A percentile compares a stretch with the other conserved stretches of the same genome.
Evolutionary conservation across 345 rosid species (phyloP).

Genomic region (Ceriops decandra): DNA sequence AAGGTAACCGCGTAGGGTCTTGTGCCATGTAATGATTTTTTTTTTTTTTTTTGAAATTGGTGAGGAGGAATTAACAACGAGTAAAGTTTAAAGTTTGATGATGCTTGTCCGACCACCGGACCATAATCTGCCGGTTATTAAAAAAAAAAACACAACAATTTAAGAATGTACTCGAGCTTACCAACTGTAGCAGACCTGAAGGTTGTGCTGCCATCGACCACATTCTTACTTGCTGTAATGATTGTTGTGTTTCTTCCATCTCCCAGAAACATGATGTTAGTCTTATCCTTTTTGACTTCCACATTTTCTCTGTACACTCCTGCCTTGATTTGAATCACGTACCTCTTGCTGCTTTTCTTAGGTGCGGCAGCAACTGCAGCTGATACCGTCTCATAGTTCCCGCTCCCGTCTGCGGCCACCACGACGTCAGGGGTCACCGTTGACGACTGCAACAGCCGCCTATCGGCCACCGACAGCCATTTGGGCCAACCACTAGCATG

Average conservation of each 20-base stretch:
- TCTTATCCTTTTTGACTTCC: conserved; percentile 58
- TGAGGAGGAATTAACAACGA: too few species aligned
- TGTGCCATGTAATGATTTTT: too few species aligned
- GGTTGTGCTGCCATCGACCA: conserved; percentile 74
- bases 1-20: too few species aligned
- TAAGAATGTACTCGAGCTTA: conserved; percentile 22
- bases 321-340: conserved; percentile 60
- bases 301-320: conserved; percentile 84
- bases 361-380: conserved; percentile 82
- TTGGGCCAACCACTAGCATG: conserved; percentile 51
- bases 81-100: too few species aligned
- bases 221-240: conserved; percentile 65
- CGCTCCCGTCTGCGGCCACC: conserved; percentile 89
- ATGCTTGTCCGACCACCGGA: too few species aligned
- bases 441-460: conserved; percentile 60
- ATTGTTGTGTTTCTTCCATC: conserved; percentile 66
- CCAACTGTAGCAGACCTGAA: conserved; percentile 95
- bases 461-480: conserved; percentile 67
- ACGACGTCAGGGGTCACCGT: conserved; percentile 55
- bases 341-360: conserved; percentile 50
- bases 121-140: too few species aligned
- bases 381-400: conserved; percentile 48
- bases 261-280: conserved; percentile 74
- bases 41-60: too few species aligned
- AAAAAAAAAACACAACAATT: background rate